Evolutionary conservation across 225 moss, liverwort and hornwort species (phyloP), one percentile per base, ranked within the genome.

Genomic region (Marchantia polymorpha): DNA sequence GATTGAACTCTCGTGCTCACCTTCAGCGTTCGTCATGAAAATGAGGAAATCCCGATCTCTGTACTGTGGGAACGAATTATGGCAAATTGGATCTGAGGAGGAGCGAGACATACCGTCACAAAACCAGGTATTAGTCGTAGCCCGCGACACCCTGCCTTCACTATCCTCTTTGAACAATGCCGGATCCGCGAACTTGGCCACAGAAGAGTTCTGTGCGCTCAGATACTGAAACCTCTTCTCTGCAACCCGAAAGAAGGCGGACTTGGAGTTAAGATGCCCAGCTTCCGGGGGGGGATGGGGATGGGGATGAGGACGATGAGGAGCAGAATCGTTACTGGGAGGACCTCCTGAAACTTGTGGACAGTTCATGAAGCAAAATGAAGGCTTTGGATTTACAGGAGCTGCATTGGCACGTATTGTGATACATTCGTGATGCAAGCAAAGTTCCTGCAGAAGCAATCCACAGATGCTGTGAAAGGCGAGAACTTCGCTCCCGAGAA

Each of bases 111-210:
- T 59, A 75, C 75, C 30, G 22, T 25, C n/a, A 17, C 75, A 75
- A 75, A 75, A 75, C 75, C 75, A 75, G 17, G 30, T 58, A 31
- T 10, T 27, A 4, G 26, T 8, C 0, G 13, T n/a, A 10, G 30
- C 26, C 20, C 39, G 5, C 20, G 30, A 75, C 14, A 39, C 39
- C 7, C 75, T n/a, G 58, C 75, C 75, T 25, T 75, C 58, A 8
- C 58, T 58, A 29, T 75, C 75, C 56, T 23, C 52, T 46, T 25
- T 56, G 22, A 75, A 75, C 56, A 59, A 60, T 7, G 12, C 30
- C 52, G 75, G 75, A 22, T 75, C 59, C 55, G 27, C 46, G 29
- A 75, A 58, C 75, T 25, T 75, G 29, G 55, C 56, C 25, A 75
- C 4, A 10, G 52, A 59, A 2, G 7, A 4, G 30, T 74, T 52